Base-by-base conservation (phyloP, 2,329 filamentous ascomycete genomes). In the Ascosphaera apis region DNA sequence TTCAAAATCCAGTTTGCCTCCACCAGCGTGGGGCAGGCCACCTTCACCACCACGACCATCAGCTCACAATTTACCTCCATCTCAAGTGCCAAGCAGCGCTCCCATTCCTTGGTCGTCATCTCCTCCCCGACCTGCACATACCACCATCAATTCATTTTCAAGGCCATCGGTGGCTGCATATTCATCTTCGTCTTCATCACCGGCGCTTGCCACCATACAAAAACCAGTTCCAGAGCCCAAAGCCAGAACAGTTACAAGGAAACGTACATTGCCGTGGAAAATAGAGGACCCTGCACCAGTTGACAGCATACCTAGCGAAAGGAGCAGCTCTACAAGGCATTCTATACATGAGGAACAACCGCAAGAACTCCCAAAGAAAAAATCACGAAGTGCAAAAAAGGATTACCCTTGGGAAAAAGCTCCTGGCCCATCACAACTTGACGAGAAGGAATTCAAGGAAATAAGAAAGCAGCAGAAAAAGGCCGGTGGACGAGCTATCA, bases 91-190 rank as follows among this genome's bases (percentile, higher is more conserved):
- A 21, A 74, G 69, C 50, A 73, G 68, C 45, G 57, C 61, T 39
- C 62, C 63, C 30, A 51, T 81, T 15, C 69, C 76, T 1, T 91
- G 81, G 82, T 80, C 81, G 11, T 65, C 63, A 3, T 67, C 65
- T 2, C 59, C 64, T 3, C 57, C 56, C 0, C 53, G 56, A 11
- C 61, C 66, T 5, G 6, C 21, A 5, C 5, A 5, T 11, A 25
- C 6, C 5, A 6, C 21, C 5, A 25, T 25, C 11, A 5, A 25
- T 11, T 25, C 21, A 11, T 25, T 11, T 11, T 25, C 21, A 11
- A 11, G 21, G 11, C 6, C 21, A 11, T 25, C 11, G 11, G 21
- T 11, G 11, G 11, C 6, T 25, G n/a, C n/a, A n/a, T n/a, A n/a
- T n/a, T n/a, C n/a, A n/a, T n/a, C n/a, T n/a, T n/a, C n/a, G n/a